phyloP scores from a whole-genome alignment of 2,329 filamentous ascomycete genomes.

The Trichophyton schoenleinii region DNA sequence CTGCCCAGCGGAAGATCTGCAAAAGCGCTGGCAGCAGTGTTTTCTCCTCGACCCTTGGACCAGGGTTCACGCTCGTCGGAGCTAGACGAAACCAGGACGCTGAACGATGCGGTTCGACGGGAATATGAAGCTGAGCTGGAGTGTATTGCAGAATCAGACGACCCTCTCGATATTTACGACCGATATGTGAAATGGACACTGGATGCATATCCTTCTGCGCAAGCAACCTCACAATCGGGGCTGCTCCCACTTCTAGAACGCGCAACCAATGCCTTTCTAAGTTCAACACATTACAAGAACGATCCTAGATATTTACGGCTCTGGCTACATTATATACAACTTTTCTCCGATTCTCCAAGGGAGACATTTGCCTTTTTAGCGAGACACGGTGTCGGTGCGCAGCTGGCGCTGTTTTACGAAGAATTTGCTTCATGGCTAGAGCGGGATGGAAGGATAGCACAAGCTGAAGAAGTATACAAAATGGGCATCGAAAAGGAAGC shows the following conservation, averaged over 20 bases:
- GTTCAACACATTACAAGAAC: conserved; percentile 80
- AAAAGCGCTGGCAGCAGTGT: conserved; percentile 71
- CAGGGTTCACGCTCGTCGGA: conserved; percentile 20
- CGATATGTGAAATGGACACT: conserved; percentile 96
- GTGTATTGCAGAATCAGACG: conserved; percentile 72
- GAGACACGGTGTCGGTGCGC: conserved; percentile 75
- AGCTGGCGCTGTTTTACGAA: conserved; percentile 85
- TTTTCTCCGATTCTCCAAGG: conserved; percentile 85
- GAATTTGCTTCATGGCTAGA: conserved; percentile 94
- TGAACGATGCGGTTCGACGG: conserved; percentile 66
- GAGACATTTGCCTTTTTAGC: conserved; percentile 88
- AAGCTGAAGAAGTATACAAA: conserved; percentile 88
- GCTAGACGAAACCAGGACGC: conserved; percentile 59
- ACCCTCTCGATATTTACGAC: conserved; percentile 90
- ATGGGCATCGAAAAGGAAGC: conserved; percentile 83
- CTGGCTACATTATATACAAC: conserved; percentile 85
- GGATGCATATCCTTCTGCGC: conserved; percentile 85
- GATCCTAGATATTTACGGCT: conserved; percentile 86
- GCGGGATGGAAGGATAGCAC: conserved; percentile 65
- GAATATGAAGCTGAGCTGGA: conserved; percentile 78
- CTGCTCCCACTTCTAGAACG: conserved; percentile 80
- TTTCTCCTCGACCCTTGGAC: conserved; percentile 40
- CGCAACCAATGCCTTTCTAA: conserved; percentile 79
- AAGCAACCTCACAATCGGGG: conserved; percentile 84
- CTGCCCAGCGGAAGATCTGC: conserved; percentile 81